phyloP scores from a whole-genome alignment of 805 yeast genomes.

The Teunomyces pallodes region DNA sequence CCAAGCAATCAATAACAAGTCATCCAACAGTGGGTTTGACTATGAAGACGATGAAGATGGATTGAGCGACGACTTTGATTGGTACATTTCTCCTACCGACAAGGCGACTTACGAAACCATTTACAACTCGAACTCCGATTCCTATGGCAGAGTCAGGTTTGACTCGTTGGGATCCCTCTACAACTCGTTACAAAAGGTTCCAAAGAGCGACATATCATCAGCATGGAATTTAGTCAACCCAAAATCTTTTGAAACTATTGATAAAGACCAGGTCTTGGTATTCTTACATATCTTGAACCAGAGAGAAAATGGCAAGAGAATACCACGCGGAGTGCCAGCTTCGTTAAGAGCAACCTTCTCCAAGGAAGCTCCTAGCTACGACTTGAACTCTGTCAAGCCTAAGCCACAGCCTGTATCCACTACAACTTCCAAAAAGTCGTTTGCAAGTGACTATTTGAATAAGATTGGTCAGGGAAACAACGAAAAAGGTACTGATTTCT shows the following conservation, averaged over 20 bases:
- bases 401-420: constrained; percentile 3
- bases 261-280: constrained; percentile 87
- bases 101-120: constrained; percentile 74
- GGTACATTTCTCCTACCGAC: constrained; percentile 95
- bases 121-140: constrained; percentile 70
- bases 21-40: constrained; percentile 14
- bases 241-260: constrained; percentile 79
- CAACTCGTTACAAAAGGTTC: constrained; percentile 65
- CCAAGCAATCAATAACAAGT: constrained; percentile 49
- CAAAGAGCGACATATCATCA: constrained; percentile 77
- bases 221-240: constrained; percentile 98
- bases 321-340: constrained; percentile 94
- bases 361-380: constrained; percentile 76
- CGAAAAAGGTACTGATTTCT: constrained; percentile 64
- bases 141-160: constrained; percentile 76
- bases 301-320: constrained; percentile 76
- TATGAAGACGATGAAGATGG: constrained; percentile 61
- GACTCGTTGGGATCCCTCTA: constrained; percentile 70
- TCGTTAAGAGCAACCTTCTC: constrained; percentile 88
- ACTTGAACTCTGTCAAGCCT: constrained; percentile 33
- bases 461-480: constrained; percentile 53
- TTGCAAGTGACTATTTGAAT: constrained; percentile 54
- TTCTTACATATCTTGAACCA: constrained; percentile 90
- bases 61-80: constrained; percentile 72
- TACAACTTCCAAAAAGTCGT: constrained; percentile 25